Base-by-base conservation (phyloP, 148 eudicot species). In the Cornus florida region DNA sequence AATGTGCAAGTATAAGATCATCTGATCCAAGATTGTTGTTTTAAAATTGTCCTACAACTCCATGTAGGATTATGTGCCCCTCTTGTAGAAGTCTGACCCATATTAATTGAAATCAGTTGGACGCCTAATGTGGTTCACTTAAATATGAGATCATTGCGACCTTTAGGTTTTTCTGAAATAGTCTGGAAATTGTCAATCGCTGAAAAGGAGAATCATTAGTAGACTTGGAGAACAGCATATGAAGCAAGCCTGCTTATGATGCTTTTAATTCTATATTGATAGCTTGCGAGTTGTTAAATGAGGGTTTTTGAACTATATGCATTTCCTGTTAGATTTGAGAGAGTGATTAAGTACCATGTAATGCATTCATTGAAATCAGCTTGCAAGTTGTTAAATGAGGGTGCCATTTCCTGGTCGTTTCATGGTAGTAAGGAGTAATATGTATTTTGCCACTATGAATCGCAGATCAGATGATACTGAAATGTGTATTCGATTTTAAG, bases 1-100 rank as follows among this genome's bases (percentile, higher is more conserved):
- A 59, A 53, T 28, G 43, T 10, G n/a, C 79, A 32, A 6, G n/a
- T 38, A 10, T 20, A 28, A 32, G 60, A 50, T 50, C 62, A 33
- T 50, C 79, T 69, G 67, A 33, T 35, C 73, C 46, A 14, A 74
- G 28, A 56, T 28, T 35, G 39, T 69, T 17, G 69, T 48, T 56
- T 74, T 46, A 39, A 38, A 68, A 22, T 73, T 80, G 72, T 46
- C 17, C 31, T 53, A 43, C 9, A 43, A 50, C 33, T 67, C 50
- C 19, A n/a, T 73, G 6, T 39, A 66, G 12, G 5, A 67, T 50
- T 62, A 20, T 17, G 11, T 35, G 39, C 9, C 68, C 22, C 53
- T 24, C 24, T 22, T 24, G 68, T 22, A 16, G 32, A 64, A 64
- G 14, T 43, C 19, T 24, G 39, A 16, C 2, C 39, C 24, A 19